Conservation (phyloP, 2,329 filamentous ascomycete species). For the Sporothrix phasma region DNA sequence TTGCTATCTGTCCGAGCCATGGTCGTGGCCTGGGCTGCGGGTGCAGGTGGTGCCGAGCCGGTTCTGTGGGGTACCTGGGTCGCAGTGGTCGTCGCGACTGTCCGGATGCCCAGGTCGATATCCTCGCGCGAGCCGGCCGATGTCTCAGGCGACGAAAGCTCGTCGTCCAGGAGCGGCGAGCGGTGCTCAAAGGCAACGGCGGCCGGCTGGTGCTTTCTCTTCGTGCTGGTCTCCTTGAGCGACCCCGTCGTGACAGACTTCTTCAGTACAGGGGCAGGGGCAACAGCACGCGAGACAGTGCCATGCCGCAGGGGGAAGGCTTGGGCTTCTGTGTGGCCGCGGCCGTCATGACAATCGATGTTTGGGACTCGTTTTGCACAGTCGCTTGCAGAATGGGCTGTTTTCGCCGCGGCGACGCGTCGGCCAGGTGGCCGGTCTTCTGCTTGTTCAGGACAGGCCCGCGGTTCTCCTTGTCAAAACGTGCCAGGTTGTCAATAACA, state of each 20-base stretch:
- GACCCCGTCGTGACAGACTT: background rate
- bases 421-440: background rate
- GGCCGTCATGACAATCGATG: constrained; percentile 16
- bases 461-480: constrained; percentile 17
- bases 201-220: background rate
- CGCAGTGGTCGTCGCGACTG: background rate
- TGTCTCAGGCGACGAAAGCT: constrained; percentile 16
- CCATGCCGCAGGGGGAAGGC: constrained; percentile 10
- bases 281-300: background rate
- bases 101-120: background rate
- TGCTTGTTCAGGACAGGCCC: background rate
- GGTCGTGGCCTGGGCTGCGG: background rate
- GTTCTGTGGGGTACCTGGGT: background rate
- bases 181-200: background rate
- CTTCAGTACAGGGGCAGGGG: background rate
- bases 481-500: constrained; percentile 12
- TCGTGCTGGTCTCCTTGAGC: background rate
- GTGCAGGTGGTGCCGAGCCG: background rate
- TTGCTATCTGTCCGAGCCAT: constrained; percentile 1
- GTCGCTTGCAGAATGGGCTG: constrained; percentile 16
- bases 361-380: constrained; percentile 20
- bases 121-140: constrained; percentile 16
- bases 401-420: constrained; percentile 1
- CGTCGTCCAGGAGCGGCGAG: constrained; percentile 12
- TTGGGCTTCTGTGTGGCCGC: background rate